Evolutionary conservation across 2,329 filamentous ascomycete species (phyloP), one percentile per base, ranked within the genome.

Genomic region (Clonostachys rosea): DNA sequence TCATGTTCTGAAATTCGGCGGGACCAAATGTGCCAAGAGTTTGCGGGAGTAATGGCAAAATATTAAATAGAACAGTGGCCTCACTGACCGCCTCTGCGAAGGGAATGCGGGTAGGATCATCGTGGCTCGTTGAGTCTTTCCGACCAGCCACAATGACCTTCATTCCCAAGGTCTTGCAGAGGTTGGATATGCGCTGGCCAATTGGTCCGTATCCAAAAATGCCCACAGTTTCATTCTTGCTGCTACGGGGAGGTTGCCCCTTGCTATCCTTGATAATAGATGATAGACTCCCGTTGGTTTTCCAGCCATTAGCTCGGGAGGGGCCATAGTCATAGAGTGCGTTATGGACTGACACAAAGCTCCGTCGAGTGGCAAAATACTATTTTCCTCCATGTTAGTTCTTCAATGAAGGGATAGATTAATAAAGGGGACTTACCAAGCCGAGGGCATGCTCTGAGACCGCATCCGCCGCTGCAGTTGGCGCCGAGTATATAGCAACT

Each of bases 121-220:
- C 36, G 7, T 18, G 14, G 36, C 17, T n/a, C 36, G 11, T 39
- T 8, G 14, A n/a, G 36, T n/a, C 10, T 42, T 59, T 60, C 9
- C 56, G 51, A 12, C 50, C 57, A 5, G 58, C 54, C 9, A 60
- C 45, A 34, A 59, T 50, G 7, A 57, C 49, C 5, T 48, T 39
- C 49, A 61, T 59, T 3, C 55, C 58, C 24, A 62, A 47, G 5
- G 47, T 46, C 3, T 45, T 36, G 12, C 54, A 54, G 37, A 61
- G 40, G n/a, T 50, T 40, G 5, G 50, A 56, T 30, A 60, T 49
- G 14, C 52, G 49, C 20, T 55, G 54, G 6, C 59, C 59, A 16
- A 56, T 50, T 14, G 51, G 51, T 4, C 59, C 59, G 37, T 60
- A 56, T 9, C 59, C 59, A n/a, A 62, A 46, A 24, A 62, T 51